A percentile compares a stretch with the other conserved stretches of the same genome.
These are phyloP conservation scores for Vigna hirtella DNA, from an alignment of 306 rosid genomes.

Conservation along the genomic window DNA sequence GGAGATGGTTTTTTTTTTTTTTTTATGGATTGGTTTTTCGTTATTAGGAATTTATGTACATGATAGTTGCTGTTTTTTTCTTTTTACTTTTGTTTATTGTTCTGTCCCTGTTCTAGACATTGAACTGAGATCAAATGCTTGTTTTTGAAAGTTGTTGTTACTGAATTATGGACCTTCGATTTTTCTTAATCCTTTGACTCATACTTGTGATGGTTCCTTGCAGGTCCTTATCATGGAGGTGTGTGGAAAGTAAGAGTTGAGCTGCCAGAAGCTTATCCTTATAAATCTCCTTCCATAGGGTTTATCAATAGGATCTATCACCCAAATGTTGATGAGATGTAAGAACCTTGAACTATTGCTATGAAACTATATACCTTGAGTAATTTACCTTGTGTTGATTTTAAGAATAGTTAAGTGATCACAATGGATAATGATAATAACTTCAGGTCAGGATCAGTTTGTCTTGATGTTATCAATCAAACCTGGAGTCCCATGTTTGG, in stretches of 20 bases:
- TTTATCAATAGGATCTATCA: constrained; percentile 68
- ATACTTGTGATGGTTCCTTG: constrained; percentile 46
- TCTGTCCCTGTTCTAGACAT: constrained; percentile 42
- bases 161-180: constrained; percentile 12
- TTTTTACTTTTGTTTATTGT: constrained; percentile 40
- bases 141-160: constrained; percentile 26
- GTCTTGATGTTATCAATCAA: constrained; percentile 71
- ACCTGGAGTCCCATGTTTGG: constrained; percentile 76
- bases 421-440: constrained; percentile 15
- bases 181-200: constrained; percentile 32
- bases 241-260: constrained; percentile 70
- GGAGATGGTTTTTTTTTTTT: background rate
- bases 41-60: constrained; percentile 11
- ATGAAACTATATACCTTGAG: constrained; percentile 10
- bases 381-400: constrained; percentile 30
- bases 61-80: constrained; percentile 15
- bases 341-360: constrained; percentile 39
- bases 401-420: constrained; percentile 13
- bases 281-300: constrained; percentile 68
- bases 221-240: constrained; percentile 71
- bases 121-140: constrained; percentile 16
- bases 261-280: constrained; percentile 69
- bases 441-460: constrained; percentile 73
- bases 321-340: constrained; percentile 69
- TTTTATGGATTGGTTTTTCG: background rate